These are phyloP conservation scores for Solanum piurae DNA, from an alignment of 257 asterid genomes.

Conservation along the genomic window DNA sequence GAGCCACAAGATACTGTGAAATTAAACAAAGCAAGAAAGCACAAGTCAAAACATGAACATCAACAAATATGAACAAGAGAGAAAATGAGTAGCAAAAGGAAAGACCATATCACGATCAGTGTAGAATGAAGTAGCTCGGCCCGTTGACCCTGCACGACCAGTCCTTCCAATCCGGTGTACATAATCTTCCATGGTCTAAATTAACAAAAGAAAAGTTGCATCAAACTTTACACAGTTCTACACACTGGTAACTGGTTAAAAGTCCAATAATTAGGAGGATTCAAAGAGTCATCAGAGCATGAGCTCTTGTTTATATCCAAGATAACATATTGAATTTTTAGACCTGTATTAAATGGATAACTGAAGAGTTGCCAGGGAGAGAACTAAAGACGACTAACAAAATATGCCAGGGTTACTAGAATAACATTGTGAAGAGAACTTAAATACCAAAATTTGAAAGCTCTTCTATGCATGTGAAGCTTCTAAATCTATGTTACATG, in stretches of 20 bases:
- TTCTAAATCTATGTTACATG: neutral
- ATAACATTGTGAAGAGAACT: neutral
- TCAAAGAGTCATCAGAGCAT: neutral
- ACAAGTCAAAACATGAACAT: neutral
- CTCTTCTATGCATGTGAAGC: neutral
- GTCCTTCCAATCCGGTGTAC: conserved; percentile 92
- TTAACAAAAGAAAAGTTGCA: conserved; percentile 1
- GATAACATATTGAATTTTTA: neutral
- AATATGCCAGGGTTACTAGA: neutral
- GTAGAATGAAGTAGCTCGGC: conserved; percentile 74
- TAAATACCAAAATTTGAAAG: neutral
- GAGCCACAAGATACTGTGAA: conserved; percentile 69
- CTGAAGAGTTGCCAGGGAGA: neutral
- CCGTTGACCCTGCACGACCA: conserved; percentile 91
- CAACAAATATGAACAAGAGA: neutral
- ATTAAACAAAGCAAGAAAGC: neutral
- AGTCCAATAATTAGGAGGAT: neutral
- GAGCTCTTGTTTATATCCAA: neutral
- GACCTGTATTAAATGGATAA: neutral
- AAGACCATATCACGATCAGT: conserved; percentile 76
- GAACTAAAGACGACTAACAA: neutral
- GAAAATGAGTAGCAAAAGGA: conserved; percentile 1
- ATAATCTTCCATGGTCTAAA: conserved; percentile 81
- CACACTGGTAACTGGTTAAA: neutral
- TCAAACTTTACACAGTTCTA: neutral